These are phyloP conservation scores for Phytophthora constricta DNA, from an alignment of 352 stramenopile genomes.

Conservation along the genomic window DNA sequence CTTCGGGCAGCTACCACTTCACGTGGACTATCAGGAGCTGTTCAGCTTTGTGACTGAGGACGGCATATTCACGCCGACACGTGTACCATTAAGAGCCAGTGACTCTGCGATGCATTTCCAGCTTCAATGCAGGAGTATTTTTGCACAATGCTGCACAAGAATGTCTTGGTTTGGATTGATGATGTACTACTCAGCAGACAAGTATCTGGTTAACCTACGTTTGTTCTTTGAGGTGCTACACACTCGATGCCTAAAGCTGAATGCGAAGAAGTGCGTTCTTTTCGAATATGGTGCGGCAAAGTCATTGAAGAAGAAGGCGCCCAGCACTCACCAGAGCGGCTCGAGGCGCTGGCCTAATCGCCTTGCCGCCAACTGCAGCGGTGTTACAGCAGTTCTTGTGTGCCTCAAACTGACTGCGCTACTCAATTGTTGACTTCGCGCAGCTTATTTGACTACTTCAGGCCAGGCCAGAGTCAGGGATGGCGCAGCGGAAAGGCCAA, in stretches of 20 bases:
- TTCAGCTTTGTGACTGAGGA: constrained; percentile 29
- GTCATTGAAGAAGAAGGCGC: constrained; percentile 21
- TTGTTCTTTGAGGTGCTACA: constrained; percentile 23
- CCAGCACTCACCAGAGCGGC: background rate
- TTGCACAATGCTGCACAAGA: background rate
- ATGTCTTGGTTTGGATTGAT: constrained; percentile 36
- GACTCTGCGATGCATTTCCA: background rate
- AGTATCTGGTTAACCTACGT: constrained; percentile 22
- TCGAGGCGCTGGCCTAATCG: background rate
- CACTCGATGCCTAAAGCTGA: constrained; percentile 25
- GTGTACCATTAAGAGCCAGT: background rate
- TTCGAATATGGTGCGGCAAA: constrained; percentile 19
- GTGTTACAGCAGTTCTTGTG: constrained; percentile 23
- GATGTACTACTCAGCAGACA: constrained; percentile 28
- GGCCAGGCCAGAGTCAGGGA: constrained; percentile 5
- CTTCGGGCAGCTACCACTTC: constrained; percentile 29
- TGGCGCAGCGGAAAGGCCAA: background rate
- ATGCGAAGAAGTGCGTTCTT: constrained; percentile 16
- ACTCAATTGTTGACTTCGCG: constrained; percentile 11
- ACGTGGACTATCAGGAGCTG: constrained; percentile 7
- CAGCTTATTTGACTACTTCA: background rate
- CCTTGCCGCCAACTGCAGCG: constrained; percentile 3
- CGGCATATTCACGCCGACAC: constrained; percentile 24
- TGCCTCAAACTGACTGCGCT: constrained; percentile 7
- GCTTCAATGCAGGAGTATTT: background rate